Base-by-base conservation (phyloP, 306 rosid species). In the Vachellia pachyceras region DNA sequence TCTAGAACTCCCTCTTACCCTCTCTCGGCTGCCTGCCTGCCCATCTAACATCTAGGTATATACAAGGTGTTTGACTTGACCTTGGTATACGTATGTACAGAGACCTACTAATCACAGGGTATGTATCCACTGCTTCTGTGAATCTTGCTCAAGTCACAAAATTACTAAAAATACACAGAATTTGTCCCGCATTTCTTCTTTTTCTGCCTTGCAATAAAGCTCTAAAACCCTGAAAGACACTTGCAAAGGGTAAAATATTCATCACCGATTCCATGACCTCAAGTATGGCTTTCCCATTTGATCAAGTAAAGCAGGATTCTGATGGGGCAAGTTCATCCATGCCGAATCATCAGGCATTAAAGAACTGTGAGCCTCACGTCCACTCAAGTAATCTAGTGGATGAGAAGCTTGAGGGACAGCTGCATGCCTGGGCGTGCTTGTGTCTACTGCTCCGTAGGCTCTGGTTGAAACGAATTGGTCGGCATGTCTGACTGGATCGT, bases 231-330 rank as follows among this genome's bases (percentile, higher is more conserved):
- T 58, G 68, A 44, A 52, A 78, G 69, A 64, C 84, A 47, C 46
- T 65, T 20, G 20, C 63, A 22, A 17, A 5, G 74, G 72, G 69
- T 52, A 49, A 61, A 80, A 66, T 66, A 69, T 68, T 80, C 60
- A 37, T 84, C 83, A 91, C 46, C 85, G 86, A 81, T 93, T 91
- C 99, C 98, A 93, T 13, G 98, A 88, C 84, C 97, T 90, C 87
- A 91, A 79, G 79, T 86, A 95, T 20, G 97, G 90, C 83, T 90
- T 93, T 77, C 95, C 97, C 93, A 88, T 82, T 36, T 89, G 96
- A 87, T 95, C 99, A 72, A 79, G 90, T 77, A 91, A 86, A 82
- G 88, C 85, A 55, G 98, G 83, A 82, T 70, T 89, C 80, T 87
- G 99, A 80, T 87, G 92, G 5, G 91, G 91, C 90, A 91, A 81